phyloP scores from a whole-genome alignment of 2,329 filamentous ascomycete species.

The Clonostachys rhizophaga region DNA sequence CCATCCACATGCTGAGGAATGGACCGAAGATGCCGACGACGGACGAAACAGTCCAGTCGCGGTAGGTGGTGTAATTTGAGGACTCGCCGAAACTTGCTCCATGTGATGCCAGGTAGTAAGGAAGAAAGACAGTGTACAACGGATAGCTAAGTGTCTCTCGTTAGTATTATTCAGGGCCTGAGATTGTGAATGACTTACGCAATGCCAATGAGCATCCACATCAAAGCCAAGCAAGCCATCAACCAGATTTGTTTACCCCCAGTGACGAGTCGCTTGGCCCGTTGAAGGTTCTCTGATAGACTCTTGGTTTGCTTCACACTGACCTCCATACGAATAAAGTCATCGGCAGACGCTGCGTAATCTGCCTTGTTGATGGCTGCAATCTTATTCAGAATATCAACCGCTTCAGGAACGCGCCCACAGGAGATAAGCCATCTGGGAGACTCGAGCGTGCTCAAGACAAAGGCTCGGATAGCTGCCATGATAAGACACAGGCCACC shows the following conservation, averaged over 20 bases:
- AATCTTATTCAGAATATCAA: conserved; percentile 36
- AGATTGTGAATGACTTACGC: conserved; percentile 10
- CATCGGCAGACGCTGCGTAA: conserved; percentile 17
- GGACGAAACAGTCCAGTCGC: conserved; percentile 22
- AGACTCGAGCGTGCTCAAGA: conserved; percentile 32
- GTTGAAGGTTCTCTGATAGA: too few relatives aligned
- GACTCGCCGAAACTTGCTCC: conserved; percentile 15
- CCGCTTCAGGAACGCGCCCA: conserved; percentile 34
- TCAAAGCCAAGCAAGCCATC: conserved; percentile 15
- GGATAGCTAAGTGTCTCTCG: conserved; percentile 20
- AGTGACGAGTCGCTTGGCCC: too few relatives aligned
- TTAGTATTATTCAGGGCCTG: too few relatives aligned
- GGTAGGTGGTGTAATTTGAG: conserved; percentile 18
- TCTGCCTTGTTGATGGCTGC: conserved; percentile 14
- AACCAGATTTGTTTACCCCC: too few relatives aligned
- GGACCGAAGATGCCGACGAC: conserved; percentile 29
- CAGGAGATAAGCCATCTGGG: conserved; percentile 32
- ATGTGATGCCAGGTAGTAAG: conserved; percentile 33
- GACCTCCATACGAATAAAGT: conserved; percentile 12
- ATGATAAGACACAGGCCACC: conserved; percentile 29
- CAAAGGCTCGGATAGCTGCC: conserved; percentile 29
- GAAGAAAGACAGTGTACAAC: conserved; percentile 36
- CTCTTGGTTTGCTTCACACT: too few relatives aligned
- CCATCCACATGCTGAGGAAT: conserved; percentile 27
- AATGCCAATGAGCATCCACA: conserved; percentile 36